Conservation (phyloP, 192 early-diverging fungal species). For the Entomortierella beljakovae region DNA sequence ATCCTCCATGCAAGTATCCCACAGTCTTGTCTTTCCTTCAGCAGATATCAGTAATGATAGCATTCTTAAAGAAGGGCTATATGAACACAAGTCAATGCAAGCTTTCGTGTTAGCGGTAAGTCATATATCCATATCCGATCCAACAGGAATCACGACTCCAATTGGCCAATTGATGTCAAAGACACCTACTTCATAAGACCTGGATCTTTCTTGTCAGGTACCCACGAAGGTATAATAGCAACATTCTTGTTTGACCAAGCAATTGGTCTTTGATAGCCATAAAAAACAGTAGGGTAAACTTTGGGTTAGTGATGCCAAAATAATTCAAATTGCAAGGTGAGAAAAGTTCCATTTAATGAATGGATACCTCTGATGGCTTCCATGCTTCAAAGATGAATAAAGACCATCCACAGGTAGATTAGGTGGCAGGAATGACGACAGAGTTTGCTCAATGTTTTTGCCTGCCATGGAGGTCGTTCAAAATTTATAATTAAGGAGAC, state of each 20-base stretch:
- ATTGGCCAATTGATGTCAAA: no score
- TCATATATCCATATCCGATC: neutral
- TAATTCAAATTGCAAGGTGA: neutral
- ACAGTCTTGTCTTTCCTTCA: conserved; percentile 27
- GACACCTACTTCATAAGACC: conserved; percentile 48
- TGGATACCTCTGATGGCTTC: conserved; percentile 38
- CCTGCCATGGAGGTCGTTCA: conserved; percentile 8
- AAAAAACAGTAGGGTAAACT: neutral
- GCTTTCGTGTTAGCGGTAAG: neutral
- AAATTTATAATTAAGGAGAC: neutral
- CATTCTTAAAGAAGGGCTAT: conserved; percentile 43
- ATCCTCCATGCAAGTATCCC: conserved; percentile 52
- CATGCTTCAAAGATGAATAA: conserved; percentile 34
- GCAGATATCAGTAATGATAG: conserved; percentile 26
- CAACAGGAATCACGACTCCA: neutral
- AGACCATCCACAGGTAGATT: conserved; percentile 47
- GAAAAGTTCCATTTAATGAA: neutral
- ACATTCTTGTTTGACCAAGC: conserved; percentile 53
- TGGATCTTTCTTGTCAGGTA: conserved; percentile 41
- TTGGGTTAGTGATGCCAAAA: neutral
- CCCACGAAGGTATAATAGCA: conserved; percentile 45
- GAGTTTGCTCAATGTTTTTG: conserved; percentile 15
- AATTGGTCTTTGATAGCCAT: conserved; percentile 22
- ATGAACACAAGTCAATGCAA: neutral
- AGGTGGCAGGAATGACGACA: conserved; percentile 35